phyloP scores from a whole-genome alignment of 805 yeast species.

The Scheffersomyces coipomensis region DNA sequence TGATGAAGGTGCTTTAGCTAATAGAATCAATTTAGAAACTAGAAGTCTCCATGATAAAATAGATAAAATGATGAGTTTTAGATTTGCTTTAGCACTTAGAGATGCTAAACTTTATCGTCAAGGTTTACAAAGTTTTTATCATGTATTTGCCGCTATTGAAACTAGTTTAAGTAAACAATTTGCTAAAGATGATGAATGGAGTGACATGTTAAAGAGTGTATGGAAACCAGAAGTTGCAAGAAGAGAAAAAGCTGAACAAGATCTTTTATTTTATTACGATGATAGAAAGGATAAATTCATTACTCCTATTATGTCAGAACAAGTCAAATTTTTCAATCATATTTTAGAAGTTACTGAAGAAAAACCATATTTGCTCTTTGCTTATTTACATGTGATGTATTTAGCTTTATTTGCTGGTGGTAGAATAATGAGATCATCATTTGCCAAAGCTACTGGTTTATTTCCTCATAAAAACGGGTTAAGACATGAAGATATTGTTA shows the following conservation, averaged over 20 bases:
- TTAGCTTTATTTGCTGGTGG: slow-evolving; percentile 89
- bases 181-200: slow-evolving; percentile 31
- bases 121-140: slow-evolving; percentile 73
- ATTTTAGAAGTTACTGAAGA: slow-evolving; percentile 51
- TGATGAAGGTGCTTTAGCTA: slow-evolving; percentile 82
- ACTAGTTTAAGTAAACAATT: slow-evolving; percentile 47
- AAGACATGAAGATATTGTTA: slow-evolving; percentile 59
- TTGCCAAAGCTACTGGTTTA: slow-evolving; percentile 64
- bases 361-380: slow-evolving; percentile 70
- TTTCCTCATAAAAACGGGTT: slow-evolving; percentile 74
- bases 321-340: slow-evolving; percentile 61
- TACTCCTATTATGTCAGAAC: slow-evolving; percentile 57
- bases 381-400: slow-evolving; percentile 84
- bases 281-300: slow-evolving; percentile 54
- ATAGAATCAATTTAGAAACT: slow-evolving; percentile 74
- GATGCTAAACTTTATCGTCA: slow-evolving; percentile 78
- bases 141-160: slow-evolving; percentile 66
- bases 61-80: slow-evolving; percentile 64
- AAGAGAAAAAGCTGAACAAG: slow-evolving; percentile 53
- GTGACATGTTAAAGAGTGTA: slow-evolving; percentile 52
- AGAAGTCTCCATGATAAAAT: slow-evolving; percentile 64
- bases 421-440: slow-evolving; percentile 62
- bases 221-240: slow-evolving; percentile 75
- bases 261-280: slow-evolving; percentile 66
- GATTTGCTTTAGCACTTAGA: slow-evolving; percentile 71